Conservation (phyloP, 257 asterid species). For the Solanum dulcamara region DNA sequence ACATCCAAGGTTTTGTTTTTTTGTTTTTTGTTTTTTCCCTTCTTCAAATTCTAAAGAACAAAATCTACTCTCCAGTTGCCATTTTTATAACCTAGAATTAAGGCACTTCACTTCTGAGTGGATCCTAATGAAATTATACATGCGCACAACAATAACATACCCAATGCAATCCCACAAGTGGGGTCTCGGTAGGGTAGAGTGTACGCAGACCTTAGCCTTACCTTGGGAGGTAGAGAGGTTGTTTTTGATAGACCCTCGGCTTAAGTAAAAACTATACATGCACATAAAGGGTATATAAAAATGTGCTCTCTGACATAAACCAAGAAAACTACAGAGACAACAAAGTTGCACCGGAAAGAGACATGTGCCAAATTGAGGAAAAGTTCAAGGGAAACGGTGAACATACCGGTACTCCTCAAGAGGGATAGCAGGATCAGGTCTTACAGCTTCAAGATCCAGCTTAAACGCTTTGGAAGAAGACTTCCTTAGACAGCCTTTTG, state of each 20-base stretch:
- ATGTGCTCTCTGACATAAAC: not conserved
- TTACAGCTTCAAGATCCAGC: constrained; percentile 70
- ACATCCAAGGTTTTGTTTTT: not conserved
- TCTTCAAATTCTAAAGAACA: not conserved
- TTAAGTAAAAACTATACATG: not conserved
- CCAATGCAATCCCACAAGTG: not conserved
- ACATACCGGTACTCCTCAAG: constrained; percentile 83
- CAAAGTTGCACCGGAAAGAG: constrained; percentile 2
- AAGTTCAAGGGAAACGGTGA: not conserved
- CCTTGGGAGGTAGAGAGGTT: not conserved
- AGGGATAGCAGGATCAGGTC: constrained; percentile 79
- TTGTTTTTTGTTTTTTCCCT: not conserved
- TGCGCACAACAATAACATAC: not conserved
- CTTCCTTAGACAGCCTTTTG: constrained; percentile 66
- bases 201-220: not conserved
- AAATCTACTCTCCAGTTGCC: not conserved
- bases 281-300: not conserved
- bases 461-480: constrained; percentile 69
- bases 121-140: not conserved
- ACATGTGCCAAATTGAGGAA: not conserved
- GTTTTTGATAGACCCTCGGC: not conserved
- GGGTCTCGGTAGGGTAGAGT: not conserved
- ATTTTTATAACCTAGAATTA: not conserved
- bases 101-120: not conserved
- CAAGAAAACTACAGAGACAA: not conserved